A percentile compares a stretch with the other conserved stretches of the same genome.
phyloP scores from a whole-genome alignment of 306 rosid genomes.

The Lathyrus sativus region DNA sequence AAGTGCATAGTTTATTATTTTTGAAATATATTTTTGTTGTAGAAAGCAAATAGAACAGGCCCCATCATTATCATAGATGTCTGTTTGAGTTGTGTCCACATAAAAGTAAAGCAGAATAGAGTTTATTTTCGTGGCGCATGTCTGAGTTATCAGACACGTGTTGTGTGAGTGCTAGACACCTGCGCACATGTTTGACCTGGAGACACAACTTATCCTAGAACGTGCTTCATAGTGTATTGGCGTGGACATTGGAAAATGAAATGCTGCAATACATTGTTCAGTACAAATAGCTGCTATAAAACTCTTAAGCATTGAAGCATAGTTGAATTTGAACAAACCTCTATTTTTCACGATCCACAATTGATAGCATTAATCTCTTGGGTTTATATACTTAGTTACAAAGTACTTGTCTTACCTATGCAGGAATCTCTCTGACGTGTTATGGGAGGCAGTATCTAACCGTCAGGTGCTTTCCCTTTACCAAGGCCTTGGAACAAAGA shows the following conservation, averaged over 20 bases:
- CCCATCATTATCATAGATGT: no score
- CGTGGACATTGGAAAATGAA: constrained; percentile 5
- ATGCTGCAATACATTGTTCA: not conserved
- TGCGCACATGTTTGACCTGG: not conserved
- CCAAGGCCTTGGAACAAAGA: constrained; percentile 94
- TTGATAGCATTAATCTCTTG: not conserved
- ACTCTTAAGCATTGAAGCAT: not conserved
- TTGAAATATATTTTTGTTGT: no score
- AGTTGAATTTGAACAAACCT: not conserved
- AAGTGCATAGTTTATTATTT: no score
- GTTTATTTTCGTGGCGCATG: not conserved
- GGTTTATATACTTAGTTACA: constrained; percentile 12
- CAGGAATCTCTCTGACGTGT: constrained; percentile 90
- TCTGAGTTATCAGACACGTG: not conserved
- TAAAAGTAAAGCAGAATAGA: no score
- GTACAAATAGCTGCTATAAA: not conserved
- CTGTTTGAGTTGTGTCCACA: no score
- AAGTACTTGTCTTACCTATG: constrained; percentile 41
- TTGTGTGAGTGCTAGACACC: not conserved
- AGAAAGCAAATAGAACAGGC: no score
- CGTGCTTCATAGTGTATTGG: not conserved
- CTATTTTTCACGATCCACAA: not conserved
- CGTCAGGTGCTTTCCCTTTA: constrained; percentile 82
- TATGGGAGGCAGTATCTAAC: constrained; percentile 79
- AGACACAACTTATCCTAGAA: not conserved